phyloP scores from a whole-genome alignment of 192 early-diverging fungal species.

The Chytriomyces hyalinus region DNA sequence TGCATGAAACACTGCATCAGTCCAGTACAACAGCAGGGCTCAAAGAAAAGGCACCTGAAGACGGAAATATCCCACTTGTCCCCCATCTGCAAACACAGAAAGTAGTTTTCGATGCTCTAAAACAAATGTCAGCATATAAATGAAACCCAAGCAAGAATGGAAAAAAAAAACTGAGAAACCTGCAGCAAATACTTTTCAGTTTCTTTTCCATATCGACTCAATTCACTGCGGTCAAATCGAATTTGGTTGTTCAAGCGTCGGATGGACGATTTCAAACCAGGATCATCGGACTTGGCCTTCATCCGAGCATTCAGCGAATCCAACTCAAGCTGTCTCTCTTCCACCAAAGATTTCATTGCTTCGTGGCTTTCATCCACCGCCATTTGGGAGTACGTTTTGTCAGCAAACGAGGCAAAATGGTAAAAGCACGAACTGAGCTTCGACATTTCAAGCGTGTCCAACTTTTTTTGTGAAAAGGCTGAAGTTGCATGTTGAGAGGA shows the following conservation, averaged over 20 bases:
- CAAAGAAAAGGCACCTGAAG: constrained; percentile 34
- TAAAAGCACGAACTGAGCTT: constrained; percentile 35
- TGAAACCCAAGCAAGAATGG: neutral
- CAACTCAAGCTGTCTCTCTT: constrained; percentile 41
- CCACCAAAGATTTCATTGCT: constrained; percentile 37
- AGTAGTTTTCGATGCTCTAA: constrained; percentile 49
- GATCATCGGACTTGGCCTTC: constrained; percentile 30
- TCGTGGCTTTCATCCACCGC: constrained; percentile 42
- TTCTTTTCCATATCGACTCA: constrained; percentile 34
- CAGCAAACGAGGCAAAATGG: constrained; percentile 54
- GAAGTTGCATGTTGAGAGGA: constrained; percentile 27
- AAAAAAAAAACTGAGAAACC: neutral
- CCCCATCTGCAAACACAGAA: constrained; percentile 42
- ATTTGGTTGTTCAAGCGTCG: constrained; percentile 49
- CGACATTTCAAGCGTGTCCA: neutral
- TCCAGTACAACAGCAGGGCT: neutral
- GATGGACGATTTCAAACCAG: constrained; percentile 18
- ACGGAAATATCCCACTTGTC: constrained; percentile 49
- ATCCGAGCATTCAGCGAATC: constrained; percentile 35
- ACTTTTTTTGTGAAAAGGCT: constrained; percentile 6
- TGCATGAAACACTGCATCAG: neutral
- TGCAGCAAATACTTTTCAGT: constrained; percentile 39
- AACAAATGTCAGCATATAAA: neutral
- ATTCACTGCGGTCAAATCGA: constrained; percentile 46
- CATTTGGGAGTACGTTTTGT: constrained; percentile 46